Evolutionary conservation across 805 yeast genomes (phyloP).

Genomic region (Yamadazyma ubonensis): DNA sequence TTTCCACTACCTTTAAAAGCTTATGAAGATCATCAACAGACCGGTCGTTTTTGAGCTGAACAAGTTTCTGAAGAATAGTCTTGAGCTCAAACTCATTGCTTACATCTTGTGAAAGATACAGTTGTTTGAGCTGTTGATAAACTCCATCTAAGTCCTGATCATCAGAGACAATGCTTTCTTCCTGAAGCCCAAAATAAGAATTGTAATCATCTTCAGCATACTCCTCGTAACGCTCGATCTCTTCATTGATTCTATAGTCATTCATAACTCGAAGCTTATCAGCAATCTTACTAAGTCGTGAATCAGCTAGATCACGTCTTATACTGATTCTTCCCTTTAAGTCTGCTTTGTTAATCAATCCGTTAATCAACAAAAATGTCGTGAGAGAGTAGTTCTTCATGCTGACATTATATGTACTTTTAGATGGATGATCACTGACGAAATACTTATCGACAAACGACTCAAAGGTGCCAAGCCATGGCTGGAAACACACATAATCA

Average conservation of each 20-base stretch:
- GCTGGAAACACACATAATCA: slow-evolving; percentile 37
- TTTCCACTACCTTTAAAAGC: slow-evolving; percentile 28
- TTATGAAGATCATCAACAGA: slow-evolving; percentile 23
- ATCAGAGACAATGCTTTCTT: slow-evolving; percentile 6
- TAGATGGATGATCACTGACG: slow-evolving; percentile 15
- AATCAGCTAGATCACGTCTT: slow-evolving; percentile 37
- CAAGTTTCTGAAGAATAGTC: slow-evolving; percentile 25
- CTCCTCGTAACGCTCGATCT: slow-evolving; percentile 37
- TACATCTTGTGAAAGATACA: slow-evolving; percentile 6
- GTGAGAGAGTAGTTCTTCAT: slow-evolving; percentile 36
- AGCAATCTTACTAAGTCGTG: slow-evolving; percentile 33
- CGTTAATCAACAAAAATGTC: slow-evolving; percentile 35
- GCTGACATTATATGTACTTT: slow-evolving; percentile 13
- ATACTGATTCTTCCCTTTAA: slow-evolving; percentile 28
- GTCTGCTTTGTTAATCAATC: slow-evolving; percentile 29
- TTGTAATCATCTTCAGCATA: slow-evolving; percentile 41
- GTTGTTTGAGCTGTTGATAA: slow-evolving; percentile 13
- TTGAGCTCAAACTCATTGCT: slow-evolving; percentile 17
- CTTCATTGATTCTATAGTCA: slow-evolving; percentile 32
- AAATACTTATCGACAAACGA: slow-evolving; percentile 31
- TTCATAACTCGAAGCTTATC: slow-evolving; percentile 33
- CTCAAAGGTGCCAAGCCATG: slow-evolving; percentile 41
- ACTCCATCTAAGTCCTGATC: slow-evolving; percentile 15
- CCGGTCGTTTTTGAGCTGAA: slow-evolving; percentile 24
- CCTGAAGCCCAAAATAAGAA: slow-evolving; percentile 14